A percentile compares a stretch with the other conserved stretches of the same genome.
Conservation (phyloP, 2,329 filamentous ascomycete species). For the Aspergillus brunneoviolaceus region DNA sequence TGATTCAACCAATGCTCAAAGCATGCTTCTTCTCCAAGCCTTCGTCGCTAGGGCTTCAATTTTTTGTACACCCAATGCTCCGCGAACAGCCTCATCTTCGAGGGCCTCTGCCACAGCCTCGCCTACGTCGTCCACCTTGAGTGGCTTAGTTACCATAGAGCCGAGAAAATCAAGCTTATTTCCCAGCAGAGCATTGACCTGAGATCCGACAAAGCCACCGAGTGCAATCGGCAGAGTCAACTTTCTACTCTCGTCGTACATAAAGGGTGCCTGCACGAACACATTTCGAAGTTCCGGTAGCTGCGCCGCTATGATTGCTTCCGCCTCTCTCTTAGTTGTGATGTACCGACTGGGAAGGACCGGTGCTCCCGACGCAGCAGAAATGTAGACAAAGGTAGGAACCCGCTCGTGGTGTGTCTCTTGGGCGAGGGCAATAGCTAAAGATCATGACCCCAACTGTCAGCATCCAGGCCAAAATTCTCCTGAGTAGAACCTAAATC, state of each 20-base stretch:
- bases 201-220: slow-evolving; percentile 68
- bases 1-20: slow-evolving; percentile 50
- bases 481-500: too few relatives aligned
- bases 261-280: slow-evolving; percentile 81
- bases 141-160: slow-evolving; percentile 76
- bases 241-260: slow-evolving; percentile 80
- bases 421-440: slow-evolving; percentile 76
- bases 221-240: slow-evolving; percentile 85
- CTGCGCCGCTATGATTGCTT: slow-evolving; percentile 68
- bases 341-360: slow-evolving; percentile 84
- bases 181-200: slow-evolving; percentile 75
- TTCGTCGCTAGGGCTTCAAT: slow-evolving; percentile 80
- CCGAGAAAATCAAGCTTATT: slow-evolving; percentile 79
- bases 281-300: slow-evolving; percentile 76
- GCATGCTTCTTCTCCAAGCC: slow-evolving; percentile 87
- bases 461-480: background rate
- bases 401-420: slow-evolving; percentile 67
- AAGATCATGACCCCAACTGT: slow-evolving; percentile 26
- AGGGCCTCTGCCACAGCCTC: slow-evolving; percentile 88
- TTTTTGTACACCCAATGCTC: slow-evolving; percentile 72
- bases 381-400: slow-evolving; percentile 79
- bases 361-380: slow-evolving; percentile 81
- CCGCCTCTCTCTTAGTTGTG: slow-evolving; percentile 86
- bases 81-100: slow-evolving; percentile 68
- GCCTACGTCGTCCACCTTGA: slow-evolving; percentile 83